Conservation (phyloP, 2,329 filamentous ascomycete genomes). For the Ilyonectria robusta region DNA sequence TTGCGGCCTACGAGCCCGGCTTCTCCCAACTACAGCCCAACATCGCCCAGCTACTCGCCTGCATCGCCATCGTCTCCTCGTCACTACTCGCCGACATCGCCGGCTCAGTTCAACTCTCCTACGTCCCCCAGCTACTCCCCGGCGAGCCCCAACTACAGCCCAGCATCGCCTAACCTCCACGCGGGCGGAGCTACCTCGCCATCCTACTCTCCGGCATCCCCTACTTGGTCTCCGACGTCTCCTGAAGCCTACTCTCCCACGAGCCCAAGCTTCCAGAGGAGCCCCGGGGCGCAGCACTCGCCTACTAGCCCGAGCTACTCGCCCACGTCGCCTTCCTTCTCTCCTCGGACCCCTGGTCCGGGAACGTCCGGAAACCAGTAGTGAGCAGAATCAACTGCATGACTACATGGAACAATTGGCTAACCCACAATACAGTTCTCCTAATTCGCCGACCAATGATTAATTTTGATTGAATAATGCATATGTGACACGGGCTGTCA, state of each 20-base stretch:
- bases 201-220: conserved; percentile 79
- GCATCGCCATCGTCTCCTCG: conserved; percentile 70
- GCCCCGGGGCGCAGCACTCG: conserved; percentile 68
- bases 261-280: conserved; percentile 71
- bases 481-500: conserved; percentile 52
- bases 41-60: conserved; percentile 76
- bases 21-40: conserved; percentile 75
- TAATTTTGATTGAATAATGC: conserved; percentile 54
- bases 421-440: conserved; percentile 58
- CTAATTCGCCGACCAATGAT: conserved; percentile 59
- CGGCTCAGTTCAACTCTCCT: conserved; percentile 79
- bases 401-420: conserved; percentile 7
- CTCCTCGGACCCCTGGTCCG: conserved; percentile 62
- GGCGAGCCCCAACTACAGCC: conserved; percentile 79
- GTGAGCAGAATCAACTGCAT: conserved; percentile 44
- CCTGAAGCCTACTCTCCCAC: conserved; percentile 75
- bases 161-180: conserved; percentile 72
- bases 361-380: conserved; percentile 60
- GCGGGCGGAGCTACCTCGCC: conserved; percentile 65
- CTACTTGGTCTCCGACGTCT: conserved; percentile 85
- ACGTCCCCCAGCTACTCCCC: conserved; percentile 82
- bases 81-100: conserved; percentile 80
- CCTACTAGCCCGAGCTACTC: conserved; percentile 82
- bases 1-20: conserved; percentile 68
- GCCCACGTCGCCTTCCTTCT: conserved; percentile 68